Base-by-base conservation (phyloP, 495 filamentous ascomycete species). In the Diplogelasinospora grovesii region DNA sequence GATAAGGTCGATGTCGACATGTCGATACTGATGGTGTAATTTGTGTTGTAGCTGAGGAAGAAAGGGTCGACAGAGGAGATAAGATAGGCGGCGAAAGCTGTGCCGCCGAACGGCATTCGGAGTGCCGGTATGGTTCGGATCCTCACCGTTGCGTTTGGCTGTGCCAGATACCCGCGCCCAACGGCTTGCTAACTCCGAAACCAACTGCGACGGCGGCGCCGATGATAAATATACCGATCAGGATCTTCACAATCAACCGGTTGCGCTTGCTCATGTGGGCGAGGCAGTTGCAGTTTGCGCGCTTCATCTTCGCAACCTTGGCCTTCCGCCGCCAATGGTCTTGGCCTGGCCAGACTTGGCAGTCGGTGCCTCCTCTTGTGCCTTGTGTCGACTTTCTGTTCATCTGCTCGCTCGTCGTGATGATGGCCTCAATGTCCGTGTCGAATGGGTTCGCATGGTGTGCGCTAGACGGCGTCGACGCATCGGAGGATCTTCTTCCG, bases 241-340 rank as follows among this genome's bases (percentile, higher is more conserved):
- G 48, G 26, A 68, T 49, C 51, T 66, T 65, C 49, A 52, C 49
- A n/a, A 68, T 53, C 39, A 72, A 61, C 13, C 65, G 59, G 42
- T 64, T 70, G 41, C 67, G 67, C 37, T 68, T 63, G 65, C 66
- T 70, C 10, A 71, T 44, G 18, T 51, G 47, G 15, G 64, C 63
- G 40, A 73, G 48, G 38, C 59, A 66, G 31, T 64, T 59, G 55
- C 68, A 73, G 35, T 43, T 59, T 32, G 57, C 56, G 5, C 64
- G 57, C 36, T 58, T 68, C 49, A 61, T 63, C 58, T 67, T 67
- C 39, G 68, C 66, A 5, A 59, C 65, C 45, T 61, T 60, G 29
- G 68, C 67, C 57, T 73, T 70, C 28, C 57, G 54, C 36, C 56
- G 54, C 69, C 69, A 73, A 50, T 73, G 66, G 10, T 65, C 66